Evolutionary conservation across 495 filamentous ascomycete species (phyloP), one percentile per base, ranked within the genome.

Genomic region (Daldinia vernicosa): DNA sequence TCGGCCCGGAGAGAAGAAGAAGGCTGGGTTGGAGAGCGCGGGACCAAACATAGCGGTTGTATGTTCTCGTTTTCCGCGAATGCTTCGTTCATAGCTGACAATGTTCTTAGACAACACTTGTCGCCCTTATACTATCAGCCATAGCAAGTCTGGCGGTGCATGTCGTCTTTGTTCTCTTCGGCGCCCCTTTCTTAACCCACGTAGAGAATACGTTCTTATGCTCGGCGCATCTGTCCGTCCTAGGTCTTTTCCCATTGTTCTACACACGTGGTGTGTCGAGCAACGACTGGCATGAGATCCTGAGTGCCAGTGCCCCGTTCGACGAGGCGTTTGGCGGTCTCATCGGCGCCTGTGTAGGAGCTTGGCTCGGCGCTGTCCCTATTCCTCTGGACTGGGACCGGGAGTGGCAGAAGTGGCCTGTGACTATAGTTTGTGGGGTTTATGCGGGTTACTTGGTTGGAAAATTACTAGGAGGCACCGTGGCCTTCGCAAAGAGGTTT

Each of bases 331-430:
- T 84, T 83, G 93, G 92, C 70, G 94, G 83, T 64, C 84, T 83
- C 71, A 78, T 87, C 9, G 91, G 91, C 15, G 84, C 82, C 11
- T 73, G 89, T n/a, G 56, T 89, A 3, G 91, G 91, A 5, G 88
- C 86, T 40, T 93, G 91, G 91, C 67, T 91, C n/a, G 91, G 91
- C 4, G 91, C 91, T 11, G 89, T 98, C 35, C 96, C 96, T 1
- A 98, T 99, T 76, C 96, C 95, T 19, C 81, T 99, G 68, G 95
- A 98, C 78, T 98, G 94, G 93, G 93, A 84, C 74, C 89, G 95
- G 22, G 94, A 97, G 70, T 99, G 95, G 95, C 95, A 99, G 85
- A 92, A 91, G 77, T 99, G 93, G 90, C 95, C 95, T 2, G 91
- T 98, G 33, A 98, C 95, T 0, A 92, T 99, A 32, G 63, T 85